Evolutionary conservation across 345 rosid species (phyloP).

Genomic region (Eucalyptus fibrosa): DNA sequence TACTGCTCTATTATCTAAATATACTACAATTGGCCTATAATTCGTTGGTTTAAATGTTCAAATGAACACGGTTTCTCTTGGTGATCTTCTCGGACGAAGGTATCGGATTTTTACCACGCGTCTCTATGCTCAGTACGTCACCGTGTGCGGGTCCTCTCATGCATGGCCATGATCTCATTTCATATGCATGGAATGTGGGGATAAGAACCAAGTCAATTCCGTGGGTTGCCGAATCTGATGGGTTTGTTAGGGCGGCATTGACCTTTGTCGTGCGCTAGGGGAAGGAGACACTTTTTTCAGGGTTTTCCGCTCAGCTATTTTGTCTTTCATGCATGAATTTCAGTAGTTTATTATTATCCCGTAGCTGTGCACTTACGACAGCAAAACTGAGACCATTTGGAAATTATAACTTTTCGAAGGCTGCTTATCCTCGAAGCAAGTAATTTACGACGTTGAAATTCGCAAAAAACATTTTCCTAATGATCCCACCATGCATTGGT

Average conservation of each 20-base stretch:
- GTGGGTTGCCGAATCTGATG: background rate
- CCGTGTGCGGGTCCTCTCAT: background rate
- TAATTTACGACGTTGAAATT: background rate
- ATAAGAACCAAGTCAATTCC: background rate
- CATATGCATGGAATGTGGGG: background rate
- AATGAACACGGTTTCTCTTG: accelerated
- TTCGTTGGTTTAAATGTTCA: background rate
- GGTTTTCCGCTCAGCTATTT: background rate
- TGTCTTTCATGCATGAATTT: background rate
- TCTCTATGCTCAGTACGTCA: background rate
- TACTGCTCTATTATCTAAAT: too few species aligned
- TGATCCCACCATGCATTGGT: background rate
- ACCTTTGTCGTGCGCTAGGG: background rate
- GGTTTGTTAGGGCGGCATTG: background rate
- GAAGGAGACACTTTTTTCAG: background rate
- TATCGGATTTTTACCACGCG: background rate
- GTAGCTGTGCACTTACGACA: background rate
- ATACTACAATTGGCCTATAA: accelerated
- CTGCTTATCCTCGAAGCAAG: background rate
- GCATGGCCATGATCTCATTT: background rate
- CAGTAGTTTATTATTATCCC: background rate
- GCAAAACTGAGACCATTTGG: background rate
- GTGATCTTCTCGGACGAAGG: accelerated
- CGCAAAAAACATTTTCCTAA: background rate
- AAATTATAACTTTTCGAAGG: background rate